Evolutionary conservation across 139 green algal genomes (phyloP).

Genomic region (Tetraselmis striata): DNA sequence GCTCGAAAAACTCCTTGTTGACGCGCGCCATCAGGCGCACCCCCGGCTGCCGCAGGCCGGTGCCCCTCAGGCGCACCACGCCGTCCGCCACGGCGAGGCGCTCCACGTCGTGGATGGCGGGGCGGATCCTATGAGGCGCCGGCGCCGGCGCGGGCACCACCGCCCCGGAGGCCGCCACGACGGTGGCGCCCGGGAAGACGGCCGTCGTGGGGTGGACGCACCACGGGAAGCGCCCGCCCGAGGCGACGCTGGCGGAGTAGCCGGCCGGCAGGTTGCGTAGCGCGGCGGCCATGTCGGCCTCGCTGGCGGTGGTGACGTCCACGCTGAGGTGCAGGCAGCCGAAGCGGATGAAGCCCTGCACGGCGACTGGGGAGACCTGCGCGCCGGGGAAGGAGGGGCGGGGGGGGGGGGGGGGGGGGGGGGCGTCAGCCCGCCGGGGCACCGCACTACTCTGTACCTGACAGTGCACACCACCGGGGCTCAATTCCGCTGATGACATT

Average conservation of each 20-base stretch:
- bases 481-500: no score
- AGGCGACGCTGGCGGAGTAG: not conserved
- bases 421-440: no score
- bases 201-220: not conserved
- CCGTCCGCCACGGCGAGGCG: not conserved
- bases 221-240: not conserved
- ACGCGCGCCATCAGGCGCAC: not conserved
- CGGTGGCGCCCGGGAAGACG: not conserved
- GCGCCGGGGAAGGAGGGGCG: not conserved
- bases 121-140: no score
- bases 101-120: not conserved
- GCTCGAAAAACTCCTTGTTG: not conserved
- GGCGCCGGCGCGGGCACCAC: not conserved
- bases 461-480: no score
- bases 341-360: not conserved
- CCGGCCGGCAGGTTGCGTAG: not conserved
- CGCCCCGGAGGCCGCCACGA: not conserved
- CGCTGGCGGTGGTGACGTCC: not conserved
- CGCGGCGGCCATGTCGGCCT: not conserved
- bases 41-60: not conserved
- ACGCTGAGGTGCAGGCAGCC: not conserved
- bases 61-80: not conserved
- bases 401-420: no score
- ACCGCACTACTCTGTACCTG: no score
- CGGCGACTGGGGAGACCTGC: not conserved